Percentiles rank a stretch among this genome's conserved stretches.
These are phyloP conservation scores for Phytophthora nicotianae DNA, from an alignment of 352 stramenopile species.

Conservation along the genomic window DNA sequence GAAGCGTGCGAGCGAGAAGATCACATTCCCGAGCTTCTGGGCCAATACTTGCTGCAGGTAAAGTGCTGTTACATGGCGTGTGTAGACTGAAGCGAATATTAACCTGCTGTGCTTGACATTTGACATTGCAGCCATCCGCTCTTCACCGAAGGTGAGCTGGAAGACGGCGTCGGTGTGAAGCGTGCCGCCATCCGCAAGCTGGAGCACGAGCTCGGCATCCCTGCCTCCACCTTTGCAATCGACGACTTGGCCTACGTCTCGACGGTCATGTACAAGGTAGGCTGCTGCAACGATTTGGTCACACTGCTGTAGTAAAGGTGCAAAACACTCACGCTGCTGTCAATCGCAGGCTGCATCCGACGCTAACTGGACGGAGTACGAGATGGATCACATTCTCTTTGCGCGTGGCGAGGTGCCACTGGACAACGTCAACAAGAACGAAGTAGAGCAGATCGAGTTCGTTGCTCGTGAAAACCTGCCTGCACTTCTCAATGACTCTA, in stretches of 20 bases:
- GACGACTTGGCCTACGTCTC: slow-evolving; percentile 97
- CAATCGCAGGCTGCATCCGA: slow-evolving; percentile 64
- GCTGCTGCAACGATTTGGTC: neutral
- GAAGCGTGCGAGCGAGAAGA: slow-evolving; percentile 96
- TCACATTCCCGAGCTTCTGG: slow-evolving; percentile 99
- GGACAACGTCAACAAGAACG: slow-evolving; percentile 91
- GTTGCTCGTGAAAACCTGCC: slow-evolving; percentile 73
- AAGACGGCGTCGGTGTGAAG: slow-evolving; percentile 86
- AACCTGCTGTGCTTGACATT: neutral
- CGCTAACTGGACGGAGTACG: slow-evolving; percentile 96
- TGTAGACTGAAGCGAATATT: neutral
- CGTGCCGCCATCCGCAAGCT: slow-evolving; percentile 97
- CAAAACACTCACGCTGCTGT: slow-evolving; percentile 6
- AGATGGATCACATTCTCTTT: slow-evolving; percentile 99
- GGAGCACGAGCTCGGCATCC: slow-evolving; percentile 98
- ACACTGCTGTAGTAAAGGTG: neutral
- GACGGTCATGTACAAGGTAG: slow-evolving; percentile 97
- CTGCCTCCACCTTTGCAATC: slow-evolving; percentile 71
- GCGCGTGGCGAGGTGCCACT: slow-evolving; percentile 83
- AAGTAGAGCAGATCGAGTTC: slow-evolving; percentile 93
- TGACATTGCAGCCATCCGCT: slow-evolving; percentile 90
- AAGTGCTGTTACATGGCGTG: slow-evolving; percentile 6
- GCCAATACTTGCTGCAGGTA: slow-evolving; percentile 99
- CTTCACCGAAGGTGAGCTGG: slow-evolving; percentile 90
- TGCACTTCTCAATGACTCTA: slow-evolving; percentile 56